Conservation (phyloP, 2,329 filamentous ascomycete genomes). For the Neofusicoccum sp. region DNA sequence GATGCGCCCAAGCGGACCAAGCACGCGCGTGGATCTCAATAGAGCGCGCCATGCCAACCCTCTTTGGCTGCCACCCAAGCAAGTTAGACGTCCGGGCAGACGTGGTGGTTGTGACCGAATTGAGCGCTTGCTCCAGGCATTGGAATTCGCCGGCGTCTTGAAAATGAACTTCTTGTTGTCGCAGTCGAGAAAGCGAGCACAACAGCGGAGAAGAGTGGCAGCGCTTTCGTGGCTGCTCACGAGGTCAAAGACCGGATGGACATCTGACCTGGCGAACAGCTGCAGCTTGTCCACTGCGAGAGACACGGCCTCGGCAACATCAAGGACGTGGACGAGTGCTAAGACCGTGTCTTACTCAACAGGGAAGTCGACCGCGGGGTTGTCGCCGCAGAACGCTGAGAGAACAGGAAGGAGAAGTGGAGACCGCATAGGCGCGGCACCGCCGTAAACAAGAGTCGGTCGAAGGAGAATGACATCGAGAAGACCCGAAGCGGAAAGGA, state of each 20-base stretch:
- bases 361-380: constrained; percentile 21
- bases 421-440: constrained; percentile 31
- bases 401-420: constrained; percentile 28
- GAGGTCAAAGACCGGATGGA: constrained; percentile 41
- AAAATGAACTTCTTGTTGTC: background rate
- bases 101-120: background rate
- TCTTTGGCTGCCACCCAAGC: background rate
- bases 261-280: constrained; percentile 24
- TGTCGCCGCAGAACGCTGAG: constrained; percentile 24
- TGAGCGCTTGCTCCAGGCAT: background rate
- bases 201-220: background rate
- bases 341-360: constrained; percentile 25
- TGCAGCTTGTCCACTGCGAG: constrained; percentile 36
- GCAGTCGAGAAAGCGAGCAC: background rate
- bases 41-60: background rate
- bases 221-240: constrained; percentile 18
- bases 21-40: background rate
- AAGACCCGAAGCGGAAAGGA: constrained; percentile 30
- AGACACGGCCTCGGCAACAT: constrained; percentile 31
- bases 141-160: background rate
- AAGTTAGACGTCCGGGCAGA: background rate
- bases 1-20: background rate
- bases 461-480: constrained; percentile 37
- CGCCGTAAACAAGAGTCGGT: constrained; percentile 37
- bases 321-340: constrained; percentile 40